These are phyloP conservation scores for Phaeodactylum tricornutum DNA, from an alignment of 108 stramenopile genomes.

Conservation along the genomic window DNA sequence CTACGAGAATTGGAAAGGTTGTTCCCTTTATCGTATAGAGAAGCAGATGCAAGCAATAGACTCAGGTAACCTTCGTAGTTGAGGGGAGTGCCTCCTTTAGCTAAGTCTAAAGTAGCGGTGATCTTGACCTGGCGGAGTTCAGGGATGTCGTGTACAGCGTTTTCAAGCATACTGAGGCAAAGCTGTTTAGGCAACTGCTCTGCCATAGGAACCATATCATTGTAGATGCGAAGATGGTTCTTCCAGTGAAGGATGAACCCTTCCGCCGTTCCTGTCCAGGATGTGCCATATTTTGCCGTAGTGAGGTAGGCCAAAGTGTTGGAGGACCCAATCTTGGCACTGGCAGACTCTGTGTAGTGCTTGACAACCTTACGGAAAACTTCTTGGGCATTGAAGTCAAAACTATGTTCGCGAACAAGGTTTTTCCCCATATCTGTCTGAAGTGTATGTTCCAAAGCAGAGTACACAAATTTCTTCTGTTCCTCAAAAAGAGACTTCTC, in stretches of 20 bases:
- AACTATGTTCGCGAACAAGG: conserved; percentile 1
- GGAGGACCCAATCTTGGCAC: not conserved
- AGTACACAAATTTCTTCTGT: not conserved
- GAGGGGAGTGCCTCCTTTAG: too few relatives aligned
- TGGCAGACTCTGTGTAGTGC: not conserved
- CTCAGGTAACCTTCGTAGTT: too few relatives aligned
- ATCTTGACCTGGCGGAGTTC: too few relatives aligned
- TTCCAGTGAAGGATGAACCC: conserved; percentile 8
- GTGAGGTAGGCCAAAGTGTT: not conserved
- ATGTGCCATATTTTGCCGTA: not conserved
- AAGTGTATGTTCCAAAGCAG: not conserved
- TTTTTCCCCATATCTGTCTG: conserved; percentile 1
- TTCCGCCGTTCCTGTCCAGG: not conserved
- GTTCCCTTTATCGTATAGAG: too few relatives aligned
- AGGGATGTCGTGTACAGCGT: too few relatives aligned
- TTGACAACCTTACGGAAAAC: not conserved
- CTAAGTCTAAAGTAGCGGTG: too few relatives aligned
- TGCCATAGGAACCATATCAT: too few relatives aligned
- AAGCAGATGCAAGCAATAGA: too few relatives aligned
- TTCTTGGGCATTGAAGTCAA: conserved; percentile 4
- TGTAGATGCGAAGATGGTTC: conserved; percentile 1
- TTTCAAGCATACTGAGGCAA: too few relatives aligned
- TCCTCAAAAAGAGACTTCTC: not conserved
- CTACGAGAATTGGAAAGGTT: too few relatives aligned
- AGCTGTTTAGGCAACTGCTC: too few relatives aligned